phyloP scores from a whole-genome alignment of 2,329 filamentous ascomycete genomes.

The Clarireedia monteithiana region DNA sequence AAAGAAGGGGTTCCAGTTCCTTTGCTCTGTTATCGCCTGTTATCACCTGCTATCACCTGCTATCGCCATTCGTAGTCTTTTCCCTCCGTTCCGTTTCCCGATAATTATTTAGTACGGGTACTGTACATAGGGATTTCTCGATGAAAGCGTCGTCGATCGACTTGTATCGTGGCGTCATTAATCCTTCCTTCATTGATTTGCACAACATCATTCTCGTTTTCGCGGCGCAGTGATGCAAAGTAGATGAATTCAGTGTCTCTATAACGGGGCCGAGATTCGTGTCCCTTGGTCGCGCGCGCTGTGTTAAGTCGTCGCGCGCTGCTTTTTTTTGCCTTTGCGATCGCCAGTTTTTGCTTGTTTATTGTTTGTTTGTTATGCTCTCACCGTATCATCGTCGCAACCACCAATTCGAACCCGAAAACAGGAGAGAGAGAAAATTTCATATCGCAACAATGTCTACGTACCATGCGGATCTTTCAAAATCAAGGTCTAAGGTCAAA shows the following conservation, averaged over 20 bases:
- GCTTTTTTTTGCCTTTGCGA: not conserved
- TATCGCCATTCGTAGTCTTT: too few relatives aligned
- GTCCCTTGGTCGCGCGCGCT: not conserved
- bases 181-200: not conserved
- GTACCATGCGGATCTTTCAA: constrained; percentile 20
- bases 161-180: constrained; percentile 3
- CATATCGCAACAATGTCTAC: constrained; percentile 18
- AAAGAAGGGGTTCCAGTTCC: too few relatives aligned
- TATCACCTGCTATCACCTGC: too few relatives aligned
- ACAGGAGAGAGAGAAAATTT: not conserved
- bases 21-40: too few relatives aligned
- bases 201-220: constrained; percentile 1
- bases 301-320: constrained; percentile 1
- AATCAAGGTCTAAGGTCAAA: constrained; percentile 34
- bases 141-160: not conserved
- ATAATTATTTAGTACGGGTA: too few relatives aligned
- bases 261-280: not conserved
- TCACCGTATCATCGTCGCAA: not conserved
- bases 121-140: not conserved
- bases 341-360: not conserved
- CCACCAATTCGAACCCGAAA: not conserved
- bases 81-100: too few relatives aligned
- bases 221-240: constrained; percentile 14
- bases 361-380: not conserved
- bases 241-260: constrained; percentile 8